Percentiles rank a stretch among this genome's conserved stretches.
Evolutionary conservation across 2,329 filamentous ascomycete genomes (phyloP).

Genomic region (Epichloe gansuensis): DNA sequence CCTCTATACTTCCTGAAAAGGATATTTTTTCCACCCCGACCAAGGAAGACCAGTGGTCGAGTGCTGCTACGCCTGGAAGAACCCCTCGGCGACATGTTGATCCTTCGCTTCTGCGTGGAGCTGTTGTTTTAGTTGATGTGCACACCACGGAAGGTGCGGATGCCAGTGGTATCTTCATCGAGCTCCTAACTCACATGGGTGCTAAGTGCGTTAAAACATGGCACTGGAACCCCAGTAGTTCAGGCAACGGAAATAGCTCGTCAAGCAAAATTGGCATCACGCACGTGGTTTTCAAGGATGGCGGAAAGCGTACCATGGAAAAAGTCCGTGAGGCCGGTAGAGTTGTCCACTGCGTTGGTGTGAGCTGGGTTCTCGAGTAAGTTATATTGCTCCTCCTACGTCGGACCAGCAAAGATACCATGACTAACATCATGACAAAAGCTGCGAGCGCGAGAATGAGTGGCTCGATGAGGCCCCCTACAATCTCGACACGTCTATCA

Average conservation of each 20-base stretch:
- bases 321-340: constrained; percentile 63
- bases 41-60: constrained; percentile 41
- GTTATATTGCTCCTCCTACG: constrained; percentile 37
- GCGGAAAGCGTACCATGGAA: constrained; percentile 65
- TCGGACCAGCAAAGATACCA: constrained; percentile 20
- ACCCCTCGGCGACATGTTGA: constrained; percentile 43
- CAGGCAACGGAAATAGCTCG: constrained; percentile 21
- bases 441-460: constrained; percentile 61
- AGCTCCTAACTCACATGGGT: constrained; percentile 68
- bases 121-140: constrained; percentile 72
- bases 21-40: constrained; percentile 18
- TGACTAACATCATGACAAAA: background rate
- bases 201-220: constrained; percentile 66
- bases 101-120: constrained; percentile 48
- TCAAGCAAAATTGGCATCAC: constrained; percentile 58
- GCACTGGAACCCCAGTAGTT: constrained; percentile 51
- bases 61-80: constrained; percentile 40
- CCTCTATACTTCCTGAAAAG: background rate
- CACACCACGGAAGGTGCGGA: constrained; percentile 71
- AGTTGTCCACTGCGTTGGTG: constrained; percentile 72
- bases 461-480: constrained; percentile 66
- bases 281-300: constrained; percentile 84
- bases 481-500: constrained; percentile 50
- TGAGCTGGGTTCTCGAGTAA: constrained; percentile 82
- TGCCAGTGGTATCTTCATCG: constrained; percentile 68